Conservation (phyloP, 1,284 basidiomycete species). For the Ceratobasidium sp. region DNA sequence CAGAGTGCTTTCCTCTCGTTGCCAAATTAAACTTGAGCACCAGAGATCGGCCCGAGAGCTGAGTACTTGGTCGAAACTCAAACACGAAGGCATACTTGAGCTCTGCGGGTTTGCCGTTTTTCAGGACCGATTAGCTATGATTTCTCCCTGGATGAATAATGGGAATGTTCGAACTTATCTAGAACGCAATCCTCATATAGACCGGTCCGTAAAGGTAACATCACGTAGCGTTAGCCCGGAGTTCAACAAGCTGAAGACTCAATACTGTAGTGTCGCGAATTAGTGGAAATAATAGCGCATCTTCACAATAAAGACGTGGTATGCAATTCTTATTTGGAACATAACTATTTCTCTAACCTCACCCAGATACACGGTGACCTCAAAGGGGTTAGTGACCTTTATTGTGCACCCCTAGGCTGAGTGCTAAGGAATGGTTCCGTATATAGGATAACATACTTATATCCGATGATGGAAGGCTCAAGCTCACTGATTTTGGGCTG, state of each 20-base stretch:
- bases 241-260: background rate
- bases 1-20: no score
- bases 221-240: background rate
- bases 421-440: background rate
- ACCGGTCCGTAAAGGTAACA: background rate
- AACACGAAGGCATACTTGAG: background rate
- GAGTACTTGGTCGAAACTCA: background rate
- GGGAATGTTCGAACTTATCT: background rate
- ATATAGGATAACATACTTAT: conserved; percentile 11
- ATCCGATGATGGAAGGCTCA: background rate
- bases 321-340: background rate
- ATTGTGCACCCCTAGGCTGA: background rate
- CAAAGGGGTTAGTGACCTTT: background rate
- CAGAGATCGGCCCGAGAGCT: conserved; percentile 7
- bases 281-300: background rate
- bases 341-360: background rate
- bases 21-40: background rate
- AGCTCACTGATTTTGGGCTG: conserved; percentile 21
- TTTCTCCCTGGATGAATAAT: conserved; percentile 5
- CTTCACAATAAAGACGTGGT: background rate
- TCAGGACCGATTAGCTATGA: conserved; percentile 2
- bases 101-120: conserved; percentile 5
- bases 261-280: background rate
- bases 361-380: conserved; percentile 9
- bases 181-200: background rate